Conservation (phyloP, 331 rosid genomes). For the Saraca asoca region DNA sequence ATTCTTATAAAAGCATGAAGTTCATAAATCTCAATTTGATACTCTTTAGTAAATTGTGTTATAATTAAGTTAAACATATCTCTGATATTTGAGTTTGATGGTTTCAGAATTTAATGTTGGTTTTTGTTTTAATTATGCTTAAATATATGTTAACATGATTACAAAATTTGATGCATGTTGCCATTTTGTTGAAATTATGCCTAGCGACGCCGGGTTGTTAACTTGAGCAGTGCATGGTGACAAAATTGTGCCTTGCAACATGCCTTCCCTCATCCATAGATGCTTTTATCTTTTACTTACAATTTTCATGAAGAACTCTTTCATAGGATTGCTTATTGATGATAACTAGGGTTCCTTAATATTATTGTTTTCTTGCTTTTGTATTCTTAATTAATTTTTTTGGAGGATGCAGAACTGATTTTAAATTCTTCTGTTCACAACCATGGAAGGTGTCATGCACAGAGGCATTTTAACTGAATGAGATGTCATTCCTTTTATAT, state of each 20-base stretch:
- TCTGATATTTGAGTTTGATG: background rate
- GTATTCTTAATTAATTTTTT: background rate
- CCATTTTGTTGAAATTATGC: background rate
- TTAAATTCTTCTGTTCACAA: constrained; percentile 7
- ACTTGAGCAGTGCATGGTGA: background rate
- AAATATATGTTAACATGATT: no score
- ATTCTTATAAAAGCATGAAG: background rate
- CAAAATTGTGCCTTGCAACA: background rate
- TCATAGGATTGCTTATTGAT: background rate
- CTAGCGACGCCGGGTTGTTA: background rate
- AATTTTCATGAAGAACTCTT: background rate
- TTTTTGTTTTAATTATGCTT: no score
- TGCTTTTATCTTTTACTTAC: background rate
- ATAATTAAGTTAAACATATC: background rate
- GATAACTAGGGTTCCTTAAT: background rate
- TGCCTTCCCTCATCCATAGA: background rate
- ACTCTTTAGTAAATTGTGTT: background rate
- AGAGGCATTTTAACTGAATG: constrained; percentile 7
- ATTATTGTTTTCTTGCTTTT: background rate
- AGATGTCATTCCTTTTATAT: constrained; percentile 18
- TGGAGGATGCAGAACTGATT: background rate
- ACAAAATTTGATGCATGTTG: background rate
- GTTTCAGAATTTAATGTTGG: background rate
- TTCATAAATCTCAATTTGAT: background rate
- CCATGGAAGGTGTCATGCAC: background rate